A percentile compares a stretch with the other conserved stretches of the same genome.
These are phyloP conservation scores for Chondrostereum purpureum DNA, from an alignment of 1,284 basidiomycete genomes.

Conservation along the genomic window DNA sequence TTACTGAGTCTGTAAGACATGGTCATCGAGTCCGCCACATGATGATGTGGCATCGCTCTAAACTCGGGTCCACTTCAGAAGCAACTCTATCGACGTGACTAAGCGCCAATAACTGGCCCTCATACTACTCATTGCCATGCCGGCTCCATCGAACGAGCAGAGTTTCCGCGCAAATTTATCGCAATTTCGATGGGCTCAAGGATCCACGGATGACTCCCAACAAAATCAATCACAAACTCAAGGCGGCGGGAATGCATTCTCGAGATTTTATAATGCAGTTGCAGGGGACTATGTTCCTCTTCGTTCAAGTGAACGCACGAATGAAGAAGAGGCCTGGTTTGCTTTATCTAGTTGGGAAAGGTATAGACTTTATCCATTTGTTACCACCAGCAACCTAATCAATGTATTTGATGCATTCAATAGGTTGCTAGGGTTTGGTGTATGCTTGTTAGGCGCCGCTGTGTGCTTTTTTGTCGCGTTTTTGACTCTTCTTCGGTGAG, in stretches of 20 bases:
- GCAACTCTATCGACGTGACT: no score
- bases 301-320: conserved; percentile 74
- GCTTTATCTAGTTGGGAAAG: conserved; percentile 88
- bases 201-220: conserved; percentile 66
- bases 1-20: no score
- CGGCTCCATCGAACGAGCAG: conserved; percentile 47
- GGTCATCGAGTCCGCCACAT: no score
- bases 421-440: conserved; percentile 90
- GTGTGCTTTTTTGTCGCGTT: conserved; percentile 97
- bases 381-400: not conserved
- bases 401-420: not conserved
- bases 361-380: conserved; percentile 28
- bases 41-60: no score
- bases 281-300: conserved; percentile 85
- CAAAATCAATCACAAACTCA: conserved; percentile 26
- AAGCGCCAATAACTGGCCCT: no score
- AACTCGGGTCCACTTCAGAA: no score
- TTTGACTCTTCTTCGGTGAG: conserved; percentile 70
- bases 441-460: conserved; percentile 82
- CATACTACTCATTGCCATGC: no score
- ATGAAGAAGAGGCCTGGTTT: conserved; percentile 97
- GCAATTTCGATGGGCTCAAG: conserved; percentile 83
- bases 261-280: conserved; percentile 71
- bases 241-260: conserved; percentile 48
- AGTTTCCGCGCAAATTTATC: conserved; percentile 64